A percentile compares a stretch with the other conserved stretches of the same genome.
phyloP scores from a whole-genome alignment of 768 basidiomycete genomes.

The Boletus tylopilopsis region DNA sequence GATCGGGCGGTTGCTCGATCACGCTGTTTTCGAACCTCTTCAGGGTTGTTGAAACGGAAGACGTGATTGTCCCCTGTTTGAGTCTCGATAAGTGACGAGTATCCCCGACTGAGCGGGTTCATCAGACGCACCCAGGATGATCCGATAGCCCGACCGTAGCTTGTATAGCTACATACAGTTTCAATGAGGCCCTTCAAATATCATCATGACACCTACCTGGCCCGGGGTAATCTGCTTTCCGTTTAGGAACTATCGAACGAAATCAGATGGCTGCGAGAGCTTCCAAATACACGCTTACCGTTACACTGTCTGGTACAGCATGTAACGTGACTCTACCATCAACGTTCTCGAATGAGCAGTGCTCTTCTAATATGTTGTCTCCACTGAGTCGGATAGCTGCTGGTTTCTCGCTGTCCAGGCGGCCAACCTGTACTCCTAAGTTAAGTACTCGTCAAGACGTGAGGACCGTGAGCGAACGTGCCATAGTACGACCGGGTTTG shows the following conservation, averaged over 20 bases:
- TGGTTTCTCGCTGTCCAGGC: slow-evolving; percentile 74
- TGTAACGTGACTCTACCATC: slow-evolving; percentile 84
- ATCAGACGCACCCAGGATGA: slow-evolving; percentile 75
- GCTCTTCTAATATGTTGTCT: slow-evolving; percentile 85
- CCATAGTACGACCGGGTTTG: slow-evolving; percentile 79
- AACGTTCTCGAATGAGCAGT: slow-evolving; percentile 86
- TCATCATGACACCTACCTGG: slow-evolving; percentile 48
- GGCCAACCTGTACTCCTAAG: slow-evolving; percentile 60
- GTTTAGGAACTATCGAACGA: slow-evolving; percentile 72
- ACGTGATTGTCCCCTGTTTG: slow-evolving; percentile 90
- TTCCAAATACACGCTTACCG: slow-evolving; percentile 45
- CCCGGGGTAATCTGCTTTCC: slow-evolving; percentile 80
- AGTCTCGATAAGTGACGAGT: slow-evolving; percentile 3
- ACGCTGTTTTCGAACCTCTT: slow-evolving; percentile 88
- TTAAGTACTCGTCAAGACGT: slow-evolving; percentile 13
- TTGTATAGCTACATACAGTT: slow-evolving; percentile 56
- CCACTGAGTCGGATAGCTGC: slow-evolving; percentile 92
- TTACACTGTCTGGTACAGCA: slow-evolving; percentile 75
- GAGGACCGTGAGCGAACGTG: slow-evolving; percentile 30
- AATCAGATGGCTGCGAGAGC: slow-evolving; percentile 11
- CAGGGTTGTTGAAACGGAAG: slow-evolving; percentile 95
- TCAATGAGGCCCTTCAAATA: slow-evolving; percentile 4
- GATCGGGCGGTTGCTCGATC: slow-evolving; percentile 77
- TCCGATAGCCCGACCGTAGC: slow-evolving; percentile 90
- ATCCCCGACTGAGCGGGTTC: neutral